Evolutionary conservation across 2,329 filamentous ascomycete genomes (phyloP).

Genomic region (Monosporascus sp.): DNA sequence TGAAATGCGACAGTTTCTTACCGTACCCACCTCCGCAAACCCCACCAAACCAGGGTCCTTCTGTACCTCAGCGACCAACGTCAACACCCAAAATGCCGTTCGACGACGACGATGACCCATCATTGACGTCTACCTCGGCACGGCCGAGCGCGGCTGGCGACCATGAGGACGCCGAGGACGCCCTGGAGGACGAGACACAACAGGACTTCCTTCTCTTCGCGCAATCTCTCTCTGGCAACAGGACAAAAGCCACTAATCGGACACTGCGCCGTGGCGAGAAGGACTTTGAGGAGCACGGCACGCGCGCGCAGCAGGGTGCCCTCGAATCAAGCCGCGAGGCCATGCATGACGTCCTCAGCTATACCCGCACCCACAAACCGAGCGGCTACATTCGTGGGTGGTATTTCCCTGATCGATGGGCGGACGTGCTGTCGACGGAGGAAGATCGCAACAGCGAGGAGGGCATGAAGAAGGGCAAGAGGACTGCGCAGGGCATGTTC

Average conservation of each 20-base stretch:
- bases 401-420: conserved; percentile 64
- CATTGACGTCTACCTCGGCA: conserved; percentile 8
- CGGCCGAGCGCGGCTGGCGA: conserved; percentile 15
- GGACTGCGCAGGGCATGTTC: conserved; percentile 23
- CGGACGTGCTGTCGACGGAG: conserved; percentile 15
- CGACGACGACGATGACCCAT: conserved; percentile 20
- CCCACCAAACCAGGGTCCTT: too few species aligned
- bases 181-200: conserved; percentile 69
- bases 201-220: conserved; percentile 79
- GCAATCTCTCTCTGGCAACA: conserved; percentile 33
- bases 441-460: conserved; percentile 7
- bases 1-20: too few species aligned
- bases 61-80: too few species aligned
- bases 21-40: too few species aligned
- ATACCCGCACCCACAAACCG: conserved; percentile 67
- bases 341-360: conserved; percentile 81
- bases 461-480: conserved; percentile 16
- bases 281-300: conserved; percentile 93
- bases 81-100: conserved; percentile 17
- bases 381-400: conserved; percentile 64
- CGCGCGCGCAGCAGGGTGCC: conserved; percentile 69
- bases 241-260: conserved; percentile 38
- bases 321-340: conserved; percentile 78
- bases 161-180: conserved; percentile 40
- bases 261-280: conserved; percentile 91